Conservation (phyloP, 2,329 filamentous ascomycete species). For the Neonectria coccinea region DNA sequence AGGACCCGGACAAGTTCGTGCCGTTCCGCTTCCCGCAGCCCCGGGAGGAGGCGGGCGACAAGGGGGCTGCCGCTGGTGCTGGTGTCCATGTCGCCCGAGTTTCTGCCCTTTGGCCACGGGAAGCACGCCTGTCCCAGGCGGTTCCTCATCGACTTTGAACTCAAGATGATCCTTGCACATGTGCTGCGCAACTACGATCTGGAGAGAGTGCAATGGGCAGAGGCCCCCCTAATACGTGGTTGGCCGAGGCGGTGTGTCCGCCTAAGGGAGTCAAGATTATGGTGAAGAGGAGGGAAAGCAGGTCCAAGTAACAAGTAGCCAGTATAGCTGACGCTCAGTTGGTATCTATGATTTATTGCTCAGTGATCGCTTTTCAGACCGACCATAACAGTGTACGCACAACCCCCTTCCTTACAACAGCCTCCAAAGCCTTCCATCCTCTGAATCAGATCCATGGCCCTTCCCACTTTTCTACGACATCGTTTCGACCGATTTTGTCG, state of each 20-base stretch:
- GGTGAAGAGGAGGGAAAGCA: conserved; percentile 31
- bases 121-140: conserved; percentile 50
- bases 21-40: conserved; percentile 42
- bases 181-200: conserved; percentile 39
- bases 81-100: conserved; percentile 41
- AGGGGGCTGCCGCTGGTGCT: conserved; percentile 23
- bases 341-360: neutral
- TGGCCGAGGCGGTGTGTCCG: conserved; percentile 37
- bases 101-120: conserved; percentile 52
- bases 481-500: too few relatives aligned
- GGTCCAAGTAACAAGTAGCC: neutral
- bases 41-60: conserved; percentile 46
- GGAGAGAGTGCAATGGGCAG: conserved; percentile 33
- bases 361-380: neutral
- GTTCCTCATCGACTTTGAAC: conserved; percentile 48
- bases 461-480: too few relatives aligned
- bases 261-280: conserved; percentile 33
- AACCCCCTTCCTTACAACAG: too few relatives aligned
- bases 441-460: too few relatives aligned
- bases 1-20: neutral
- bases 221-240: conserved; percentile 36
- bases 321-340: too few relatives aligned
- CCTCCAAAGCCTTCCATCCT: neutral
- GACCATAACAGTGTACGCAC: too few relatives aligned
- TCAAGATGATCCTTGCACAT: conserved; percentile 48